These are phyloP conservation scores for Lunasporangiospora selenospora DNA, from an alignment of 192 early-diverging fungal genomes.

Conservation along the genomic window DNA sequence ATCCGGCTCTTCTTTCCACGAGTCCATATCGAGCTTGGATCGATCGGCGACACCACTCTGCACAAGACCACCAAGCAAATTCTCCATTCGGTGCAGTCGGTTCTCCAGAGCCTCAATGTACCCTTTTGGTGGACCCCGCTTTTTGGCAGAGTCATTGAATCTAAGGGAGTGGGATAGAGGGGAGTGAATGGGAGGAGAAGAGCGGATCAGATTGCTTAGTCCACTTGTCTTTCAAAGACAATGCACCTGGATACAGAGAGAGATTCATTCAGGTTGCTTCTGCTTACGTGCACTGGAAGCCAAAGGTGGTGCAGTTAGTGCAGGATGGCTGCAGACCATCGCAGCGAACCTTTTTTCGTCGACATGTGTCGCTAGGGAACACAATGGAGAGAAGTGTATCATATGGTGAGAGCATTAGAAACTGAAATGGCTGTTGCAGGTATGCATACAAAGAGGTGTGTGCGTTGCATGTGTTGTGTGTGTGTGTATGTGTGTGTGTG, in stretches of 20 bases:
- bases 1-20: constrained; percentile 19
- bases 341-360: constrained; percentile 54
- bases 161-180: not conserved
- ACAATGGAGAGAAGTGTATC: not conserved
- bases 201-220: too few relatives aligned
- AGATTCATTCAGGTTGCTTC: too few relatives aligned
- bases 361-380: constrained; percentile 50
- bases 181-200: not conserved
- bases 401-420: too few relatives aligned
- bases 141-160: constrained; percentile 22
- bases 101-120: constrained; percentile 87
- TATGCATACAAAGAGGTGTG: too few relatives aligned
- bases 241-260: constrained; percentile 59
- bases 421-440: too few relatives aligned
- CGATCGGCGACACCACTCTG: constrained; percentile 57
- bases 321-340: constrained; percentile 52
- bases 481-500: too few relatives aligned
- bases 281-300: constrained; percentile 54
- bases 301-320: constrained; percentile 53
- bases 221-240: constrained; percentile 67
- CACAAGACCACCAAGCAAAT: constrained; percentile 64
- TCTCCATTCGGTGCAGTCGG: constrained; percentile 75
- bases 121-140: constrained; percentile 86
- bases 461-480: too few relatives aligned
- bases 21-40: constrained; percentile 32